These are phyloP conservation scores for Solanum virginianum DNA, from an alignment of 257 asterid species.

Conservation along the genomic window DNA sequence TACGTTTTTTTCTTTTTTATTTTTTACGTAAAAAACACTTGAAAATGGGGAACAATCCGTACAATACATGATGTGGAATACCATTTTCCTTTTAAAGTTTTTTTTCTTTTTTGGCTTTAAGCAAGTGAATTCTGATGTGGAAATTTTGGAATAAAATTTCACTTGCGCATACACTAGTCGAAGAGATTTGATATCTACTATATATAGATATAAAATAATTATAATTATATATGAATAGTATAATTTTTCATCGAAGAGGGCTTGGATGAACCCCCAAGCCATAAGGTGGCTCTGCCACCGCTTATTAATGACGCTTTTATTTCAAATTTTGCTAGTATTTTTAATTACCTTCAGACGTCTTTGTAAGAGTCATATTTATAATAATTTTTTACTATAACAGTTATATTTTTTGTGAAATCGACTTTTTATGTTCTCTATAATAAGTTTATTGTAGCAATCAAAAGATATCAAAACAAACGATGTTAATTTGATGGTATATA, in stretches of 20 bases:
- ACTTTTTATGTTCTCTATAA: not conserved
- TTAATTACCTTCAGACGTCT: too few species aligned
- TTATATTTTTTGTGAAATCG: not conserved
- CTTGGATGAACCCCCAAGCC: too few species aligned
- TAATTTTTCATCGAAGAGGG: rapidly evolving
- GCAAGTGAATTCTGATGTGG: not conserved
- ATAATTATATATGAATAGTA: too few species aligned
- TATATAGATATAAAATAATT: too few species aligned
- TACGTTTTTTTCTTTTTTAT: not conserved
- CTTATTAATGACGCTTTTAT: too few species aligned
- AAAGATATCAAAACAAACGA: not conserved
- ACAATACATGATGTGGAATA: not conserved
- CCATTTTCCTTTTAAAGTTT: not conserved
- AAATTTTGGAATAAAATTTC: not conserved
- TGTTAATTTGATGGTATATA: not conserved
- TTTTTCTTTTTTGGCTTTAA: not conserved
- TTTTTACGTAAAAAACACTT: not conserved
- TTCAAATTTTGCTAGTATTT: too few species aligned
- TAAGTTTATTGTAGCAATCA: not conserved
- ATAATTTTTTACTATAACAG: too few species aligned
- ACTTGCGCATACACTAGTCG: too few species aligned
- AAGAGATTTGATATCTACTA: rapidly evolving
- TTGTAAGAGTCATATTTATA: too few species aligned
- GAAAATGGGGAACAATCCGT: not conserved
- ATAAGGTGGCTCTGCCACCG: too few species aligned